phyloP scores from a whole-genome alignment of 192 early-diverging fungal genomes.

The Jimgerdemannia flammicorona region DNA sequence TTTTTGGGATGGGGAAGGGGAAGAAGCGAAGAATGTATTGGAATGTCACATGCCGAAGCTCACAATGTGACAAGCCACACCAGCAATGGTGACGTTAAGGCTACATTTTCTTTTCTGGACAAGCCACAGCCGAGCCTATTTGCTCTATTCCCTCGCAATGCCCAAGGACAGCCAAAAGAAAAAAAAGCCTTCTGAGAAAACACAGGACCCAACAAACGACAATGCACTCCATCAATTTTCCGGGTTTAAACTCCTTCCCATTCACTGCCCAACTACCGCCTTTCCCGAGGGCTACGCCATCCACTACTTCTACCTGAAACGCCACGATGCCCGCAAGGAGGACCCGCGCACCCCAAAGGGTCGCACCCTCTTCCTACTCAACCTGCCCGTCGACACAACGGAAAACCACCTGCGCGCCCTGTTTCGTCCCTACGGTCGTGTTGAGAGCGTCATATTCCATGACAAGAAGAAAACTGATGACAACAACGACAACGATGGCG shows the following conservation, averaged over 20 bases:
- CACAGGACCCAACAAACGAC: background rate
- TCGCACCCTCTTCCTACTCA: conserved; percentile 64
- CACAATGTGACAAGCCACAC: no score
- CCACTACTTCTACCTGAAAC: conserved; percentile 55
- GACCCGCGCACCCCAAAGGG: conserved; percentile 46
- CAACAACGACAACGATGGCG: conserved; percentile 31
- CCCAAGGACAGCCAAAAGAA: no score
- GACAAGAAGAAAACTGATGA: conserved; percentile 28
- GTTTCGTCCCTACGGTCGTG: conserved; percentile 51
- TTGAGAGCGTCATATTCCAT: conserved; percentile 54
- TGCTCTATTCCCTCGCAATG: no score
- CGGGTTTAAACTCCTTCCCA: conserved; percentile 51
- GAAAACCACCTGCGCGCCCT: conserved; percentile 58
- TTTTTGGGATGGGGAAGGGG: background rate
- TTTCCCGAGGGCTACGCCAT: conserved; percentile 23
- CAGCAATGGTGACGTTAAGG: no score
- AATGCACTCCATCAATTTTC: conserved; percentile 38
- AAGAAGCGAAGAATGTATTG: no score
- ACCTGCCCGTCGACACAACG: conserved; percentile 67
- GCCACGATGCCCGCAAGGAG: conserved; percentile 42
- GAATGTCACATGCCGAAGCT: no score
- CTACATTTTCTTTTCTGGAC: no score
- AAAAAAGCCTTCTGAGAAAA: no score
- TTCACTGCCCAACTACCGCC: conserved; percentile 6
- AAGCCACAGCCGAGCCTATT: no score